phyloP scores from a whole-genome alignment of 2,329 filamentous ascomycete species.

The Fusarium caatingaense region DNA sequence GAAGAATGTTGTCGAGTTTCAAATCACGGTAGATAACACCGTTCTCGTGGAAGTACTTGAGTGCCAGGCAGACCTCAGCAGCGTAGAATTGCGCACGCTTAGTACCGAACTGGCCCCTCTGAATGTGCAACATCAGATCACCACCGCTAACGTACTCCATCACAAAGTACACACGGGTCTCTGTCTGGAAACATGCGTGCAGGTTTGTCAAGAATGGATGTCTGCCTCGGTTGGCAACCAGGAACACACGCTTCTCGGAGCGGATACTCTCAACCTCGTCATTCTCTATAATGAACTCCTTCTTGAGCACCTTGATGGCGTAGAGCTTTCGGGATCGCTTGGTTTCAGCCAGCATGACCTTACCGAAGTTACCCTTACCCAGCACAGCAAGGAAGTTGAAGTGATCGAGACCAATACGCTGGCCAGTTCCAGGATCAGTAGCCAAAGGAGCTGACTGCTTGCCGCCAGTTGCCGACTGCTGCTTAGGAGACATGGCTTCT shows the following conservation, averaged over 20 bases:
- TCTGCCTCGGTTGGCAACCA: constrained; percentile 96
- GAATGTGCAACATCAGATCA: constrained; percentile 99
- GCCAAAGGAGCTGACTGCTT: constrained; percentile 76
- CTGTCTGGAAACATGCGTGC: constrained; percentile 98
- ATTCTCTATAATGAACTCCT: constrained; percentile 99
- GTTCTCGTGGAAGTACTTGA: constrained; percentile 99
- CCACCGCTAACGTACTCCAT: constrained; percentile 99
- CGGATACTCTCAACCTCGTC: constrained; percentile 98
- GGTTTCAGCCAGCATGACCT: constrained; percentile 99
- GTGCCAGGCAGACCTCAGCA: constrained; percentile 92
- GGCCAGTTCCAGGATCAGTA: constrained; percentile 77
- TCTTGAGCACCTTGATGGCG: constrained; percentile 98
- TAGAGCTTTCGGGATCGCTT: constrained; percentile 93
- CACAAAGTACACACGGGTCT: constrained; percentile 98
- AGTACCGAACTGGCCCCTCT: constrained; percentile 93
- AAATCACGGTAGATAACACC: constrained; percentile 98
- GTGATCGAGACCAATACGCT: constrained; percentile 93
- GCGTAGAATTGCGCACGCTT: constrained; percentile 99
- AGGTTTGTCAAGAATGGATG: constrained; percentile 96
- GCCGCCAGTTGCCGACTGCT: constrained; percentile 49
- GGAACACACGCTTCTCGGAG: constrained; percentile 96
- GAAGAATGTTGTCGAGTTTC: constrained; percentile 91
- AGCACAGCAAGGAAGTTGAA: constrained; percentile 99
- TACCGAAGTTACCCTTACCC: constrained; percentile 99
- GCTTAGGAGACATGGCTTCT: constrained; percentile 51